phyloP scores from a whole-genome alignment of 306 rosid genomes.

The Vigna hirtella region DNA sequence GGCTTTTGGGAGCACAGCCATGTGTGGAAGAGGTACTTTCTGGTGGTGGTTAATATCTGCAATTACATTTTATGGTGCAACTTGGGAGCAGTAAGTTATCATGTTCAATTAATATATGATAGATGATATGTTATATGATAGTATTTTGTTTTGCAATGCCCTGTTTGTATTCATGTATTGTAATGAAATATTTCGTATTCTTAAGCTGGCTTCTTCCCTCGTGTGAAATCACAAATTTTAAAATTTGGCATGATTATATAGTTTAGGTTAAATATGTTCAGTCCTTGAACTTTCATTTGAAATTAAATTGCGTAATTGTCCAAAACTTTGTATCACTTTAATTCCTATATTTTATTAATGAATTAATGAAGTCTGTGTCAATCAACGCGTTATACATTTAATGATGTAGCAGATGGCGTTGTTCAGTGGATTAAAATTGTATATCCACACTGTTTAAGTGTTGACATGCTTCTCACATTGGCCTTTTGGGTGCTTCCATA shows the following conservation, averaged over 20 bases:
- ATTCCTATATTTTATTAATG: too few species aligned
- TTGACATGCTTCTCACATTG: too few species aligned
- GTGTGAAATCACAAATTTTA: neutral
- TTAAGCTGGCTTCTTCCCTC: slow-evolving; percentile 19
- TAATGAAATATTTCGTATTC: slow-evolving; percentile 24
- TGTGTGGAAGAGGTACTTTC: slow-evolving; percentile 89
- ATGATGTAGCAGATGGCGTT: too few species aligned
- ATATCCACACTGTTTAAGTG: too few species aligned
- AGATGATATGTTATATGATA: neutral
- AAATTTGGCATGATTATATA: slow-evolving; percentile 20
- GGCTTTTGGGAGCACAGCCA: slow-evolving; percentile 94
- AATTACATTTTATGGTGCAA: slow-evolving; percentile 87
- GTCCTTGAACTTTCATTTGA: too few species aligned
- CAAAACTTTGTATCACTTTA: too few species aligned
- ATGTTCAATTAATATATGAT: slow-evolving; percentile 21
- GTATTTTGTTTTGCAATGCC: neutral
- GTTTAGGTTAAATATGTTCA: neutral
- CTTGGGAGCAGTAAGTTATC: slow-evolving; percentile 95
- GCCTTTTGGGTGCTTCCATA: too few species aligned
- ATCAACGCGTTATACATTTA: too few species aligned
- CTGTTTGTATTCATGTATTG: slow-evolving; percentile 2
- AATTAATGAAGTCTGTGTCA: too few species aligned
- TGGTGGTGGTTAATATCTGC: slow-evolving; percentile 99
- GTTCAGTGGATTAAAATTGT: too few species aligned
- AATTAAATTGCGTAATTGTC: too few species aligned